Evolutionary conservation across 768 basidiomycete species (phyloP), one percentile per base, ranked within the genome.

Genomic region (Mycena haematopus): DNA sequence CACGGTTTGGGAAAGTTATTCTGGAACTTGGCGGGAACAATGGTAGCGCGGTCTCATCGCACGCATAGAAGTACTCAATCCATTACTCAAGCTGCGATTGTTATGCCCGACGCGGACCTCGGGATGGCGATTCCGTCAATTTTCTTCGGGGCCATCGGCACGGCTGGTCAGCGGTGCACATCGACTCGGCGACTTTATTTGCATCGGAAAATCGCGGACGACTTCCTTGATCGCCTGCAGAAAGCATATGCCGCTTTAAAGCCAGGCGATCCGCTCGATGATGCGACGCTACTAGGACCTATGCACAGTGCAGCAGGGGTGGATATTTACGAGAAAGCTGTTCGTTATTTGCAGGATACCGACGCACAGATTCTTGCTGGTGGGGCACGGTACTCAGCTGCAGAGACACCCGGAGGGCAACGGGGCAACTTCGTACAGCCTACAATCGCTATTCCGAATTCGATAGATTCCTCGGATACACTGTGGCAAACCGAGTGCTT

Each of bases 1-100:
- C 87, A 58, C 82, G 94, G 65, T 96, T 96, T 74, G 96, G 95
- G 21, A 93, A 96, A 77, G 82, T 87, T 31, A 86, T 98, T 22
- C 83, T 98, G 25, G 96, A 98, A 73, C 80, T 98, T 45, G 96
- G 96, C 25, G 96, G 96, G 36, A 98, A 99, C 78, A 98, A 98
- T 72, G 94, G 93, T 93, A 75, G 56, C 29, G 22, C 2, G 14
- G 25, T 60, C 63, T 49, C 66, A 63, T 50, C 69, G 64, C 44
- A 54, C 54, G 49, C 52, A n/a, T 45, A 35, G 53, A 17, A 46
- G 56, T 45, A n/a, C n/a, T n/a, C n/a, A 36, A 52, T 24, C 21
- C 68, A 63, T 59, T 69, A 33, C 47, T 57, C 64, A 74, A 95
- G 95, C 96, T 66, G 88, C 93, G 42, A 88, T 97, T 68, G 84